Evolutionary conservation across 1,139 yeast genomes (phyloP).

Genomic region (Yamadazyma conglobata): DNA sequence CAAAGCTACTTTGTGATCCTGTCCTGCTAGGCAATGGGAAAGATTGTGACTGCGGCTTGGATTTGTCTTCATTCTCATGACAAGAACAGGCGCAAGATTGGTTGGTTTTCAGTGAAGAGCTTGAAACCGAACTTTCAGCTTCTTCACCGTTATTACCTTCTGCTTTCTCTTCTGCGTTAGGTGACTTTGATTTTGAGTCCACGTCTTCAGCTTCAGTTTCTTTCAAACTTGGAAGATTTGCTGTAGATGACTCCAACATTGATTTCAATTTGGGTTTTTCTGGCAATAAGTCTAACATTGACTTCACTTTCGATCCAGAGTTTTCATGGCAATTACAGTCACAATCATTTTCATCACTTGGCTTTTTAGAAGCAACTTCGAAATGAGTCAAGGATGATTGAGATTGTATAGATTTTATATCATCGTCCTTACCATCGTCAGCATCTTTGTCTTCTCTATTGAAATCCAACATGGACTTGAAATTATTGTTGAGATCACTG

Average conservation of each 20-base stretch:
- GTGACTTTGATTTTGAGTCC: not conserved
- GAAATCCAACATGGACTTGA: conserved; percentile 43
- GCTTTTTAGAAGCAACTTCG: conserved; percentile 5
- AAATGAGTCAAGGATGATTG: conserved; percentile 25
- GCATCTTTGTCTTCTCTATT: conserved; percentile 6
- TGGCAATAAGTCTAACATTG: conserved; percentile 14
- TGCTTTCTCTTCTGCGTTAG: conserved; percentile 1
- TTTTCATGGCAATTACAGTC: conserved; percentile 9
- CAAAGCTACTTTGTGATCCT: conserved; percentile 5
- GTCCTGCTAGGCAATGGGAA: conserved; percentile 7
- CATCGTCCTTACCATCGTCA: conserved; percentile 13
- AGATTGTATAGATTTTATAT: conserved; percentile 23
- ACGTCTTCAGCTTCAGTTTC: conserved; percentile 3
- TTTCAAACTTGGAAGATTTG: conserved; percentile 21
- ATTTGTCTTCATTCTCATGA: conserved; percentile 1
- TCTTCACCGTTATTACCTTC: not conserved
- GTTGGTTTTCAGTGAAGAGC: conserved; percentile 3
- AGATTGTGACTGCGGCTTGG: conserved; percentile 6
- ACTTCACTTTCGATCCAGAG: conserved; percentile 11
- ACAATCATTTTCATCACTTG: conserved; percentile 8
- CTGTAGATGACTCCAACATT: conserved; percentile 10
- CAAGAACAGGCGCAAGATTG: conserved; percentile 6
- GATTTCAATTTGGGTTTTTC: conserved; percentile 11
- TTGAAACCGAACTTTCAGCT: not conserved
- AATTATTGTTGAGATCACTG: conserved; percentile 23